These are phyloP conservation scores for Macrocybe gigantea DNA, from an alignment of 768 basidiomycete species.

Conservation along the genomic window DNA sequence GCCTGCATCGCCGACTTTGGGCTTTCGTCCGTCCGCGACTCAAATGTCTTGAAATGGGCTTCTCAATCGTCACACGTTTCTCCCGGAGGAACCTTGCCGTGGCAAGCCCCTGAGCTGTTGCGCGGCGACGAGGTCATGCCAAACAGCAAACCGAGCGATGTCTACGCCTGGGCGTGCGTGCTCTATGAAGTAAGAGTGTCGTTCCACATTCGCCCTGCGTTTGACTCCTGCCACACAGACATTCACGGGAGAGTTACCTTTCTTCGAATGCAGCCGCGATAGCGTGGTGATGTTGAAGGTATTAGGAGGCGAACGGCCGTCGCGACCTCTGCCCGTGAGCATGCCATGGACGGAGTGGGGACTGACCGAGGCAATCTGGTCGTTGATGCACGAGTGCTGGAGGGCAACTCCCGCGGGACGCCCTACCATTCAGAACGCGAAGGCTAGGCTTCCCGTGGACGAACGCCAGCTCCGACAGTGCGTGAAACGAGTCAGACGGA, in stretches of 20 bases:
- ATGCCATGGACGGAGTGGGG: neutral
- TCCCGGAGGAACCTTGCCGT: slow-evolving; percentile 21
- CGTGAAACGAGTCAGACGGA: too few species aligned
- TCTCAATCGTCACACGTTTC: slow-evolving; percentile 7
- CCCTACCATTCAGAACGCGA: neutral
- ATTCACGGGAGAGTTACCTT: slow-evolving; percentile 5
- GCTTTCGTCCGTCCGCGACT: slow-evolving; percentile 21
- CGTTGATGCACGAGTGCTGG: neutral
- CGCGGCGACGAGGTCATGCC: slow-evolving; percentile 8
- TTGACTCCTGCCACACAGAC: neutral
- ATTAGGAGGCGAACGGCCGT: neutral
- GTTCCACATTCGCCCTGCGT: neutral
- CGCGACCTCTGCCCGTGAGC: neutral
- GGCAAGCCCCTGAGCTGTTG: slow-evolving; percentile 28
- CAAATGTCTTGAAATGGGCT: slow-evolving; percentile 9
- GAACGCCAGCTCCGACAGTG: too few species aligned
- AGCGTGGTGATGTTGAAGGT: slow-evolving; percentile 14
- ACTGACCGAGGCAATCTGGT: neutral
- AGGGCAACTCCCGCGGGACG: neutral
- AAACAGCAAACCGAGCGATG: slow-evolving; percentile 8
- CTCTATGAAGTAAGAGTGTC: slow-evolving; percentile 7
- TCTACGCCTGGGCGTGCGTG: slow-evolving; percentile 9
- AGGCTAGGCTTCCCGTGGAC: neutral
- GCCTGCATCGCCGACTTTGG: slow-evolving; percentile 50
- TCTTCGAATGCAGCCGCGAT: slow-evolving; percentile 9